Percentiles rank a stretch among this genome's conserved stretches.
These are phyloP conservation scores for Colletotrichum lentis DNA, from an alignment of 2,329 filamentous ascomycete species.

Conservation along the genomic window DNA sequence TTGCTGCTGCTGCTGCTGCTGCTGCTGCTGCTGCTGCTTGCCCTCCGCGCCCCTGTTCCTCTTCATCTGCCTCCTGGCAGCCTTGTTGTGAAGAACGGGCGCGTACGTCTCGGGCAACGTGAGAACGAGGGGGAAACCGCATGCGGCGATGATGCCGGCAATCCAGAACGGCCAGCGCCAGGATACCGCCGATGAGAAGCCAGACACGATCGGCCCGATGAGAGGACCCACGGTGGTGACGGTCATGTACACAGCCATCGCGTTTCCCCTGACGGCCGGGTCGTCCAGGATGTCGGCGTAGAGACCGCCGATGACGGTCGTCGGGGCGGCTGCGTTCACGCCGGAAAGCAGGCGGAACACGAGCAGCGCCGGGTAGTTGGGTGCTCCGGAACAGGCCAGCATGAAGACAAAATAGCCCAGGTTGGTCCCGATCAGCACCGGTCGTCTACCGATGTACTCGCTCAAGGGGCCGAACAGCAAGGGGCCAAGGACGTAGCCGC, in stretches of 20 bases:
- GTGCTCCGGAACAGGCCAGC: slow-evolving; percentile 50
- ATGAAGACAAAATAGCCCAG: slow-evolving; percentile 48
- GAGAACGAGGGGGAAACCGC: slow-evolving; percentile 47
- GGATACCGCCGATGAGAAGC: slow-evolving; percentile 57
- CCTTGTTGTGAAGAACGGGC: slow-evolving; percentile 59
- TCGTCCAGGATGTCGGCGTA: slow-evolving; percentile 48
- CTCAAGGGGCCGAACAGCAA: slow-evolving; percentile 48
- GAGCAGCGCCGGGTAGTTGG: slow-evolving; percentile 54
- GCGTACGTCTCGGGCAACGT: slow-evolving; percentile 58
- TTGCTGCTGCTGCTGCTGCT: slow-evolving; percentile 44
- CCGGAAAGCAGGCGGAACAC: slow-evolving; percentile 51
- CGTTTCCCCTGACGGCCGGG: slow-evolving; percentile 45
- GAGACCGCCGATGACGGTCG: slow-evolving; percentile 47
- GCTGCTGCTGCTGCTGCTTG: slow-evolving; percentile 50
- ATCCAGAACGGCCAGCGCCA: slow-evolving; percentile 55
- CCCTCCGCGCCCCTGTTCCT: slow-evolving; percentile 55
- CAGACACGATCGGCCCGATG: slow-evolving; percentile 61
- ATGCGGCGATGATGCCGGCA: slow-evolving; percentile 44
- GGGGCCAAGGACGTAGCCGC: slow-evolving; percentile 48
- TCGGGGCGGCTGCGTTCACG: slow-evolving; percentile 48
- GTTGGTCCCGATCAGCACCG: slow-evolving; percentile 47
- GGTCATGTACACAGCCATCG: slow-evolving; percentile 48
- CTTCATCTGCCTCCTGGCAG: slow-evolving; percentile 57
- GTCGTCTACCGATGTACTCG: slow-evolving; percentile 48
- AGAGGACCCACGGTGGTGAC: slow-evolving; percentile 49